These are phyloP conservation scores for Borovskyia barvae DNA, from an alignment of 208 protist species.

Conservation along the genomic window DNA sequence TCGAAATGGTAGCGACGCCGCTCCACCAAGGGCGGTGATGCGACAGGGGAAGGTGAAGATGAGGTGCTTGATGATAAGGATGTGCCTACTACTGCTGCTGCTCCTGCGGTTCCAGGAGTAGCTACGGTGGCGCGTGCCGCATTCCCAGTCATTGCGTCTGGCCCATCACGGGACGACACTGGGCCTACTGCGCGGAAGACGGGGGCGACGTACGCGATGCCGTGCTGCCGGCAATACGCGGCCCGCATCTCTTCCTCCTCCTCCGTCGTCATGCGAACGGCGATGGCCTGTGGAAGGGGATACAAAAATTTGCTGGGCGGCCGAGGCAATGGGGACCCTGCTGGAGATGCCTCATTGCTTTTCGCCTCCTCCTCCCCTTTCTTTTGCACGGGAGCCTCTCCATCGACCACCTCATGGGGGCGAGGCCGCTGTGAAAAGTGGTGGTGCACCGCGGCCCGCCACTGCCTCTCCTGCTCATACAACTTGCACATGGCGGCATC, in stretches of 20 bases:
- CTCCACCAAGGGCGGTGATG: conserved; percentile 21
- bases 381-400: too few relatives aligned
- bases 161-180: too few relatives aligned
- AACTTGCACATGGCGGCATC: conserved; percentile 37
- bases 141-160: too few relatives aligned
- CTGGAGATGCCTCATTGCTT: neutral
- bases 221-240: conserved; percentile 21
- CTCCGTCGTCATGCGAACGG: conserved; percentile 27
- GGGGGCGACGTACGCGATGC: conserved; percentile 21
- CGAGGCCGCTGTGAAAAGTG: too few relatives aligned
- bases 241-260: conserved; percentile 34
- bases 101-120: neutral
- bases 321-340: neutral
- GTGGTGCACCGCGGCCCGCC: conserved; percentile 25
- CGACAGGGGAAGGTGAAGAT: conserved; percentile 4
- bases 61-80: too few relatives aligned
- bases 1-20: conserved; percentile 40
- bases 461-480: conserved; percentile 25
- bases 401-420: too few relatives aligned
- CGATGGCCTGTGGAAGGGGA: conserved; percentile 33
- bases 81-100: conserved; percentile 8
- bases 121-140: neutral
- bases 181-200: conserved; percentile 11
- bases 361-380: too few relatives aligned
- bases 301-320: conserved; percentile 20